phyloP scores from a whole-genome alignment of 2,329 filamentous ascomycete species.

The Aspergillus ruber region DNA sequence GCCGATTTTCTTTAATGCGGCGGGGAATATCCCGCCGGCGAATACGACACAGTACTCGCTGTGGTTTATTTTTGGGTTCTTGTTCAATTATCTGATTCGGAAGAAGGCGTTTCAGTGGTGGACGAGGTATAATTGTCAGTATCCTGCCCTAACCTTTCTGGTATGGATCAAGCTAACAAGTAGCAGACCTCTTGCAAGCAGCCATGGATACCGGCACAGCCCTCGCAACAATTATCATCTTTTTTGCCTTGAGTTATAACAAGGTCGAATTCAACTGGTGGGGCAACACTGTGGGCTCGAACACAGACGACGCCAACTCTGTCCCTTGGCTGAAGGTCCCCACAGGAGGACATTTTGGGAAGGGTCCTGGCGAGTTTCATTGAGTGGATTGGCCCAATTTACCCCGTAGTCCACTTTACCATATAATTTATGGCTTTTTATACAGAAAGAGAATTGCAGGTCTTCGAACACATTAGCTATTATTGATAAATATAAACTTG shows the following conservation, averaged over 20 bases:
- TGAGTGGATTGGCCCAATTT: background rate
- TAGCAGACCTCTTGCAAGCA: slow-evolving; percentile 17
- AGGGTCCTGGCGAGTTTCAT: slow-evolving; percentile 23
- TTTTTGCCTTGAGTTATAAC: slow-evolving; percentile 28
- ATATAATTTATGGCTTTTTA: too few species aligned
- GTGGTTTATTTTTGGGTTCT: slow-evolving; percentile 28
- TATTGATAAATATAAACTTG: too few species aligned
- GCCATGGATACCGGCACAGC: slow-evolving; percentile 31
- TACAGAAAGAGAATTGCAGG: too few species aligned
- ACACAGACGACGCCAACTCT: slow-evolving; percentile 30
- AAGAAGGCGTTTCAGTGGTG: slow-evolving; percentile 26
- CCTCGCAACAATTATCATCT: slow-evolving; percentile 25
- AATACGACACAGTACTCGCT: slow-evolving; percentile 27
- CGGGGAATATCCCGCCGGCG: slow-evolving; percentile 27
- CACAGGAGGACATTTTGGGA: slow-evolving; percentile 23
- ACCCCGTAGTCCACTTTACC: too few species aligned
- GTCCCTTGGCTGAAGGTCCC: slow-evolving; percentile 28
- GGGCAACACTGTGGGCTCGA: slow-evolving; percentile 29
- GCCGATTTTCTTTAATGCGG: slow-evolving; percentile 28
- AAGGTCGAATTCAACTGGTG: slow-evolving; percentile 27
- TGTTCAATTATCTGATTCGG: slow-evolving; percentile 26
- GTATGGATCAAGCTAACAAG: background rate
- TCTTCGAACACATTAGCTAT: too few species aligned
- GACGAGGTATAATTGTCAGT: slow-evolving; percentile 26
- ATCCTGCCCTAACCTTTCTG: background rate